A percentile compares a stretch with the other conserved stretches of the same genome.
These are phyloP conservation scores for Gentiana macrophylla DNA, from an alignment of 257 asterid species.

Conservation along the genomic window DNA sequence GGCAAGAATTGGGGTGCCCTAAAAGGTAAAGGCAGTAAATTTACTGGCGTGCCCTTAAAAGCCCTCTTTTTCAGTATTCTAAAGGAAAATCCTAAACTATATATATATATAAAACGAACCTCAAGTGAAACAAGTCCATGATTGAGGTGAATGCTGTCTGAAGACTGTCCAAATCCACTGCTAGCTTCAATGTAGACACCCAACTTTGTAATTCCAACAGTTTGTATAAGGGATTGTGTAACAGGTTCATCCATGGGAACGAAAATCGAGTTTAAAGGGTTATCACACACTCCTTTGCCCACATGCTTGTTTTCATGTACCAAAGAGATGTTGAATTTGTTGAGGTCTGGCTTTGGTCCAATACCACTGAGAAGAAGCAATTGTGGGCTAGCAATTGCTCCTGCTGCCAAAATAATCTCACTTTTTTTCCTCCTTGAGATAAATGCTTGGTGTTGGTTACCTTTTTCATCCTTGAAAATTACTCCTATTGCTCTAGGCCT, in stretches of 20 bases:
- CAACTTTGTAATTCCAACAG: constrained; percentile 72
- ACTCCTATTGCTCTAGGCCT: constrained; percentile 69
- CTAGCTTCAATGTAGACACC: constrained; percentile 94
- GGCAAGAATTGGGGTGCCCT: too few species aligned
- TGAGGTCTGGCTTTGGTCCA: constrained; percentile 62
- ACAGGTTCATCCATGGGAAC: constrained; percentile 55
- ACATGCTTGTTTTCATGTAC: constrained; percentile 59
- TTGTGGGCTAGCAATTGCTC: constrained; percentile 94
- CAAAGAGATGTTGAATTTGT: constrained; percentile 48
- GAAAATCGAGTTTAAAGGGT: constrained; percentile 75
- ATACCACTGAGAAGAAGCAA: constrained; percentile 77
- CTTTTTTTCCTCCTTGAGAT: constrained; percentile 53
- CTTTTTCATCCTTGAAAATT: constrained; percentile 71
- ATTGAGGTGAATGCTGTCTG: constrained; percentile 53
- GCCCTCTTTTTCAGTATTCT: too few species aligned
- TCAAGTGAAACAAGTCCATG: constrained; percentile 85
- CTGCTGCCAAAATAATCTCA: constrained; percentile 61
- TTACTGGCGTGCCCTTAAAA: too few species aligned
- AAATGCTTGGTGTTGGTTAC: constrained; percentile 45
- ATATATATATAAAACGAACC: constrained; percentile 25
- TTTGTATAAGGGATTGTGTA: constrained; percentile 59
- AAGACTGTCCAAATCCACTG: constrained; percentile 76
- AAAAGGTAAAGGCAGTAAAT: too few species aligned
- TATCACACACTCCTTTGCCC: constrained; percentile 70
- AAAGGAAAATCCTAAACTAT: too few species aligned